Conservation (phyloP, 331 rosid genomes). For the Stylosanthes scabra region DNA sequence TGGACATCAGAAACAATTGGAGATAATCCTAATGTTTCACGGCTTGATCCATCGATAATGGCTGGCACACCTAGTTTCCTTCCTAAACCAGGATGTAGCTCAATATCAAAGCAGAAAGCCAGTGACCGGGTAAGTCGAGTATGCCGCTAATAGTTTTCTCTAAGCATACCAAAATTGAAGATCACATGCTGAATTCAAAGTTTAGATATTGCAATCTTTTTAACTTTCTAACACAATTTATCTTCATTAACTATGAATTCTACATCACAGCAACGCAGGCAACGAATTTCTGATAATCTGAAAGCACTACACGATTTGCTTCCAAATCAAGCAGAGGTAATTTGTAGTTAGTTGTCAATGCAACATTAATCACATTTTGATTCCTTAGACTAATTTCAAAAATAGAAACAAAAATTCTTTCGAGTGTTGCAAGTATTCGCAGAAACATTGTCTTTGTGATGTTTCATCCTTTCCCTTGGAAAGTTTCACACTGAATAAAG, state of each 20-base stretch:
- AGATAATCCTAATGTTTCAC: slow-evolving; percentile 43
- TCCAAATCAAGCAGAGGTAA: slow-evolving; percentile 74
- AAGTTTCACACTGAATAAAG: not conserved
- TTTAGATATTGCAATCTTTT: slow-evolving; percentile 28
- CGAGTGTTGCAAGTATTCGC: not conserved
- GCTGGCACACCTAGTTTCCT: slow-evolving; percentile 47
- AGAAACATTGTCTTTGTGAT: slow-evolving; percentile 1
- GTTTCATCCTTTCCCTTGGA: not conserved
- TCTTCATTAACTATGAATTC: slow-evolving; percentile 31
- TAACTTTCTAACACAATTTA: slow-evolving; percentile 13
- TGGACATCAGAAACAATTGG: slow-evolving; percentile 50
- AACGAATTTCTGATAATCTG: slow-evolving; percentile 68
- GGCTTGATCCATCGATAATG: slow-evolving; percentile 43
- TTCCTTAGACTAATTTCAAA: not conserved
- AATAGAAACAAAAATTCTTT: not conserved
- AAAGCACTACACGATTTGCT: slow-evolving; percentile 73
- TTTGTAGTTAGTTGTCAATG: not conserved
- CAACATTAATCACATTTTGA: not conserved
- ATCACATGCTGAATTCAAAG: slow-evolving; percentile 17
- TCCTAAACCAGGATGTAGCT: slow-evolving; percentile 43
- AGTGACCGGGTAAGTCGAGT: slow-evolving; percentile 79
- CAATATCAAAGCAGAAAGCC: slow-evolving; percentile 48
- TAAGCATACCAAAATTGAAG: slow-evolving; percentile 5
- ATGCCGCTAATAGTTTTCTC: slow-evolving; percentile 3
- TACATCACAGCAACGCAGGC: slow-evolving; percentile 68